A percentile compares a stretch with the other conserved stretches of the same genome.
These are phyloP conservation scores for Aspergillus bombycis DNA, from an alignment of 2,329 filamentous ascomycete genomes.

Conservation along the genomic window DNA sequence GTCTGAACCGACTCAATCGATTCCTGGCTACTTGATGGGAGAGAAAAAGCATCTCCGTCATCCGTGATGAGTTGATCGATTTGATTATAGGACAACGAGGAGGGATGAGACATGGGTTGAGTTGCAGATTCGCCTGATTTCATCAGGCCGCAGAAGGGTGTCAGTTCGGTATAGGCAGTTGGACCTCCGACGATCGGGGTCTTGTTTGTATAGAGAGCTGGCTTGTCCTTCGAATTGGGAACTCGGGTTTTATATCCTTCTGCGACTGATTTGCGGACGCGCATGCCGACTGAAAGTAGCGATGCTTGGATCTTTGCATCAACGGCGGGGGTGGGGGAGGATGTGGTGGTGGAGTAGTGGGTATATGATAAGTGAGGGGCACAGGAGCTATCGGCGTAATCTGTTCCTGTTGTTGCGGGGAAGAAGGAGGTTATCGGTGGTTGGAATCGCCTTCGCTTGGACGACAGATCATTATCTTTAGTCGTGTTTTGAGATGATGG, in stretches of 20 bases:
- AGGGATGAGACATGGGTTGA: not conserved
- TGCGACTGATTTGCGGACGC: constrained; percentile 86
- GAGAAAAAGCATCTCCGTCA: constrained; percentile 41
- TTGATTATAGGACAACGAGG: constrained; percentile 15
- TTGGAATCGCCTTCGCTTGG: constrained; percentile 51
- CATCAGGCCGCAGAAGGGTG: constrained; percentile 80
- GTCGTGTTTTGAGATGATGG: constrained; percentile 17
- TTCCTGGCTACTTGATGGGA: constrained; percentile 46
- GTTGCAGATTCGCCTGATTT: constrained; percentile 64
- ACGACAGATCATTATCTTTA: constrained; percentile 28
- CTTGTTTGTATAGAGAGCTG: constrained; percentile 4
- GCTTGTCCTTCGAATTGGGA: constrained; percentile 31
- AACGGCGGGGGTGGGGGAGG: constrained; percentile 54
- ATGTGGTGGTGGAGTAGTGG: constrained; percentile 45
- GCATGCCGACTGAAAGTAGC: constrained; percentile 91
- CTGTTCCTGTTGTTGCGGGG: constrained; percentile 21
- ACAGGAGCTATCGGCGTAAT: constrained; percentile 11
- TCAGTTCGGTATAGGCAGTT: constrained; percentile 60
- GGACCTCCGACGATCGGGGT: constrained; percentile 13
- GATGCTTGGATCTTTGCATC: constrained; percentile 73
- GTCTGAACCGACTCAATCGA: constrained; percentile 27
- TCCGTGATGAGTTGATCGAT: constrained; percentile 35
- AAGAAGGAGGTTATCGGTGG: constrained; percentile 48
- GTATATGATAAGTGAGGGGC: constrained; percentile 36
- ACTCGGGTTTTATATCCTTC: constrained; percentile 84